Evolutionary conservation across 2,329 filamentous ascomycete genomes (phyloP).

Genomic region (Fusarium azukiicola): DNA sequence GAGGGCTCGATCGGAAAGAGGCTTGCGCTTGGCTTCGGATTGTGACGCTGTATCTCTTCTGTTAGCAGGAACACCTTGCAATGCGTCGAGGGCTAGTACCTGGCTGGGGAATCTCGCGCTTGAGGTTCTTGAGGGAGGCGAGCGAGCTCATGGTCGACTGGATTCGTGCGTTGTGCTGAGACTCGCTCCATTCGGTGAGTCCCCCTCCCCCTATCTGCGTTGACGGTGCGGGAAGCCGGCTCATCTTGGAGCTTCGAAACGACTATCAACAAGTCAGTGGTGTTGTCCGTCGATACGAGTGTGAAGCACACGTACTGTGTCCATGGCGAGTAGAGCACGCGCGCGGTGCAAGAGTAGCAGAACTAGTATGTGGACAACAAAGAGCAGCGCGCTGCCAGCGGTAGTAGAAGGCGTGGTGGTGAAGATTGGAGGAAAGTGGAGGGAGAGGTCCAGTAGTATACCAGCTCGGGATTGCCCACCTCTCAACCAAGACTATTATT

Average conservation of each 20-base stretch:
- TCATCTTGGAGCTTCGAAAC: slow-evolving; percentile 57
- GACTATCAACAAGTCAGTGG: slow-evolving; percentile 45
- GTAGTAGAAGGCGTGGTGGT: slow-evolving; percentile 53
- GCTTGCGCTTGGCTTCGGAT: slow-evolving; percentile 81
- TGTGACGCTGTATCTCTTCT: slow-evolving; percentile 66
- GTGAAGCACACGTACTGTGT: slow-evolving; percentile 52
- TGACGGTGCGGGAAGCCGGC: slow-evolving; percentile 58
- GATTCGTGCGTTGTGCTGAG: slow-evolving; percentile 78
- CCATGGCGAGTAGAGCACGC: slow-evolving; percentile 56
- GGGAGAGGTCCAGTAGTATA: slow-evolving; percentile 32
- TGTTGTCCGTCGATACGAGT: slow-evolving; percentile 8
- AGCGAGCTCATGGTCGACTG: slow-evolving; percentile 67
- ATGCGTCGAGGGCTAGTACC: slow-evolving; percentile 55
- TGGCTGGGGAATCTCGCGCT: slow-evolving; percentile 72
- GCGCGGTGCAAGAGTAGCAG: slow-evolving; percentile 49
- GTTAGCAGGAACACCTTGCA: slow-evolving; percentile 40
- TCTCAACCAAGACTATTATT: slow-evolving; percentile 52
- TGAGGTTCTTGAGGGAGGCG: slow-evolving; percentile 66
- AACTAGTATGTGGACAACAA: slow-evolving; percentile 58
- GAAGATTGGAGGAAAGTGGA: slow-evolving; percentile 30
- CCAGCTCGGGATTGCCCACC: slow-evolving; percentile 19
- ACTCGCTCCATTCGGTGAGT: slow-evolving; percentile 78
- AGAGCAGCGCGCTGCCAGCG: slow-evolving; percentile 61
- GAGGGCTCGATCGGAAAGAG: slow-evolving; percentile 74
- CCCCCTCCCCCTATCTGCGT: slow-evolving; percentile 58